These are phyloP conservation scores for Coffea humblotiana DNA, from an alignment of 305 asterid genomes.

Conservation along the genomic window DNA sequence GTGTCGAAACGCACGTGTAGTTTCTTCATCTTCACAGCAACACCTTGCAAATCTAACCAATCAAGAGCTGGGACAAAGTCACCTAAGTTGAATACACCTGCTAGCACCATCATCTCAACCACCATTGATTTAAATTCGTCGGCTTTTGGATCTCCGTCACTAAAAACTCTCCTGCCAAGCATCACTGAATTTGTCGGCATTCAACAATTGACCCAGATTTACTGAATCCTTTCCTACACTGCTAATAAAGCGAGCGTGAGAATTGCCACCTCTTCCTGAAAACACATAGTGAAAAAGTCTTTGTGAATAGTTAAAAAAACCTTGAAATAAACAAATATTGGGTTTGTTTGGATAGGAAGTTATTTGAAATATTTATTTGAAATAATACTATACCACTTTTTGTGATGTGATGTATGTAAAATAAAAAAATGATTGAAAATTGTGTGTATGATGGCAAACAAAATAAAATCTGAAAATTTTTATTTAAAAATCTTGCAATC, in stretches of 20 bases:
- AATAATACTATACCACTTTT: no score
- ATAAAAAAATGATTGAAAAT: no score
- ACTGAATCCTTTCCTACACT: constrained; percentile 35
- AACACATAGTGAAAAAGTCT: not conserved
- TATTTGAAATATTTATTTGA: no score
- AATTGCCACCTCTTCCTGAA: constrained; percentile 63
- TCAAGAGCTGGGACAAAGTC: constrained; percentile 77
- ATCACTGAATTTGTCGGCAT: no score
- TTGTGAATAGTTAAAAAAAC: no score
- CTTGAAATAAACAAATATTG: no score
- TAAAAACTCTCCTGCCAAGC: constrained; percentile 67
- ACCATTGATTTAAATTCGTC: constrained; percentile 82
- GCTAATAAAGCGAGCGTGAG: constrained; percentile 48
- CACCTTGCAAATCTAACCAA: constrained; percentile 68
- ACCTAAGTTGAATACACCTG: constrained; percentile 75
- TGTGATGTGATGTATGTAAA: no score
- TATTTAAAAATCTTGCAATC: no score
- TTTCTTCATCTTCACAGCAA: constrained; percentile 66
- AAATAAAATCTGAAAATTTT: no score
- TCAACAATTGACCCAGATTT: constrained; percentile 50
- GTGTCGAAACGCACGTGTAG: constrained; percentile 69
- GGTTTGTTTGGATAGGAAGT: no score
- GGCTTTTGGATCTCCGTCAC: constrained; percentile 60
- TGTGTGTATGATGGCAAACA: no score
- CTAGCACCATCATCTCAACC: constrained; percentile 70